phyloP scores from a whole-genome alignment of 2,329 filamentous ascomycete species.

The Fusarium protoensiforme region DNA sequence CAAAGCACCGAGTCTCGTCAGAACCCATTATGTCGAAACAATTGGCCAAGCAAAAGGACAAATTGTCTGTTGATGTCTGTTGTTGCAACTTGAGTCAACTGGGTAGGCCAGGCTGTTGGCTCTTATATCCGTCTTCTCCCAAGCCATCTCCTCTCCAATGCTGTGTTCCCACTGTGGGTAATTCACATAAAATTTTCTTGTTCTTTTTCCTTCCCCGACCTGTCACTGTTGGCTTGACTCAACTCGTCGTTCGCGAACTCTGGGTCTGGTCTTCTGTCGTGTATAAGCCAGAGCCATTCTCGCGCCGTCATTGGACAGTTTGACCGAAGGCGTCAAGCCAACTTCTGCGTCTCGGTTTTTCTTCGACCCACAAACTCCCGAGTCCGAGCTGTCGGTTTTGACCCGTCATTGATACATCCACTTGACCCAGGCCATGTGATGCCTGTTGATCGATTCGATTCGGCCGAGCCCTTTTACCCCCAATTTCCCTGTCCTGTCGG shows the following conservation, averaged over 20 bases:
- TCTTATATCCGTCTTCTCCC: constrained; percentile 7
- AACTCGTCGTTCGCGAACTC: background rate
- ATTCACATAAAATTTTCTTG: background rate
- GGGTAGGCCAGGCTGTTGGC: background rate
- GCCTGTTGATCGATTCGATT: background rate
- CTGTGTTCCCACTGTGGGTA: constrained; percentile 23
- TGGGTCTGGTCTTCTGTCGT: constrained; percentile 3
- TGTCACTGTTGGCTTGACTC: constrained; percentile 20
- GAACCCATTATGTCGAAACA: constrained; percentile 15
- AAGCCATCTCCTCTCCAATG: constrained; percentile 11
- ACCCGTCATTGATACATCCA: background rate
- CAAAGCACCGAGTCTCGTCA: constrained; percentile 12
- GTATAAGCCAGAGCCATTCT: constrained; percentile 6
- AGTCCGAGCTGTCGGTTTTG: background rate
- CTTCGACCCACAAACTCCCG: constrained; percentile 7
- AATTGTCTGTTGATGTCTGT: background rate
- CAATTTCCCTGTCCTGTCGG: background rate
- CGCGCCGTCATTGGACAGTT: constrained; percentile 18
- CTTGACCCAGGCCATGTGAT: background rate
- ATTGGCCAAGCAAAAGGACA: background rate
- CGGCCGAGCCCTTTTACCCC: background rate
- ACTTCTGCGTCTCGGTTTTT: constrained; percentile 1
- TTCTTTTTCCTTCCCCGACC: constrained; percentile 1
- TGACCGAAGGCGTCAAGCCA: constrained; percentile 17
- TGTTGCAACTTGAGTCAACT: background rate